A percentile compares a stretch with the other conserved stretches of the same genome.
These are phyloP conservation scores for Panus rudis DNA, from an alignment of 768 basidiomycete species.

Conservation along the genomic window DNA sequence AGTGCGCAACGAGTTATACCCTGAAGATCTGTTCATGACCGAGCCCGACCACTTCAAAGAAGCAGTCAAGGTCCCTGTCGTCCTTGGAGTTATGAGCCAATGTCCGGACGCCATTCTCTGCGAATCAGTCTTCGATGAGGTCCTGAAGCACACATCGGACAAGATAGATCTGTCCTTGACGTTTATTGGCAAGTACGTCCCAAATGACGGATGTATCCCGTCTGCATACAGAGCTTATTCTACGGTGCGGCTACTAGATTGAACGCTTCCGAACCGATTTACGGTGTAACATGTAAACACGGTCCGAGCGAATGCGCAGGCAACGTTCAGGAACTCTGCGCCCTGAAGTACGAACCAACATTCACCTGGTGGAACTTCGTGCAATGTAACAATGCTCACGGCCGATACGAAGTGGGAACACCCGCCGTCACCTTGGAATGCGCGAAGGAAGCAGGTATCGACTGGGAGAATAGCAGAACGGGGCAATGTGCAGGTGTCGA, in stretches of 20 bases:
- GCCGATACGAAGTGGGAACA: constrained; percentile 54
- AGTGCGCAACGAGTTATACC: too few relatives aligned
- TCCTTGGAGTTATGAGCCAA: constrained; percentile 57
- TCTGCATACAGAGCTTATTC: background rate
- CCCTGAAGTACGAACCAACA: constrained; percentile 46
- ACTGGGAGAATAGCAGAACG: constrained; percentile 57
- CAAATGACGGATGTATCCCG: background rate
- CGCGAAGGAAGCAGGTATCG: constrained; percentile 52
- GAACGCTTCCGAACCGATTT: constrained; percentile 57
- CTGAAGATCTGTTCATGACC: too few relatives aligned
- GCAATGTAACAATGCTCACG: constrained; percentile 71
- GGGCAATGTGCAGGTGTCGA: constrained; percentile 55
- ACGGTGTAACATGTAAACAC: constrained; percentile 79
- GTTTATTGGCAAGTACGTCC: constrained; percentile 67
- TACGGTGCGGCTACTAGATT: constrained; percentile 31
- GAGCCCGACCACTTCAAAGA: background rate
- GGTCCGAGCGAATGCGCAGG: constrained; percentile 79
- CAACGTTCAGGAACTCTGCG: constrained; percentile 87
- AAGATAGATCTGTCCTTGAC: constrained; percentile 65
- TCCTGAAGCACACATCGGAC: constrained; percentile 50
- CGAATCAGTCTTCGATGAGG: constrained; percentile 69
- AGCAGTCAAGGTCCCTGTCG: constrained; percentile 39
- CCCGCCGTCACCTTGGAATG: constrained; percentile 61
- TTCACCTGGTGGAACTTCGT: constrained; percentile 79
- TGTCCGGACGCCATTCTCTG: constrained; percentile 83